A percentile compares a stretch with the other conserved stretches of the same genome.
phyloP scores from a whole-genome alignment of 2,329 filamentous ascomycete genomes.

The Diplodia intermedia region DNA sequence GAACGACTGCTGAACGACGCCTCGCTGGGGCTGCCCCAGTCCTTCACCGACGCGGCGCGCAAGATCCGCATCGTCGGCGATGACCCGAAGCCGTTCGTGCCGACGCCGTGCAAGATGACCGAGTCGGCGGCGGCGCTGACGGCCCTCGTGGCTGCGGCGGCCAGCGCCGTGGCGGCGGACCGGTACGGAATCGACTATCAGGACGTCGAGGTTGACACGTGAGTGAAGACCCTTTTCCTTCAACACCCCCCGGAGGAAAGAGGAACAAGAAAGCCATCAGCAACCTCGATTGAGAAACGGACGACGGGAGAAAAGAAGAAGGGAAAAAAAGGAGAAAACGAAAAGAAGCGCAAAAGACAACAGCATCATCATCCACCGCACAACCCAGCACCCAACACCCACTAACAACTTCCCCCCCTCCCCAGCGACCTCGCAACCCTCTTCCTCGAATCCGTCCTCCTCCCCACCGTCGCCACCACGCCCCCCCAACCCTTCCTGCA shows the following conservation, averaged over 20 bases:
- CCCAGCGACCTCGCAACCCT: constrained; percentile 53
- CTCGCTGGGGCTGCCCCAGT: not conserved
- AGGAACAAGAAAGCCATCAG: not conserved
- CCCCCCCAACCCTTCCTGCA: constrained; percentile 35
- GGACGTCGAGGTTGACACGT: constrained; percentile 57
- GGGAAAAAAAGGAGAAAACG: fast-evolving
- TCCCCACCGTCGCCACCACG: constrained; percentile 45
- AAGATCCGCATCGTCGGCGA: constrained; percentile 27
- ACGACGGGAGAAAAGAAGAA: no score
- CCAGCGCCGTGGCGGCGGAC: constrained; percentile 29
- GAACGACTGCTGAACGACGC: constrained; percentile 10
- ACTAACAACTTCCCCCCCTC: not conserved
- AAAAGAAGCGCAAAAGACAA: not conserved
- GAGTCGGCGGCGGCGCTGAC: constrained; percentile 26
- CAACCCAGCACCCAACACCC: not conserved
- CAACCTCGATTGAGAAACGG: no score
- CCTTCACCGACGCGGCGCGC: constrained; percentile 11
- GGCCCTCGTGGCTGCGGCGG: constrained; percentile 25
- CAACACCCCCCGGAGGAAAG: no score
- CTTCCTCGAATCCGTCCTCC: constrained; percentile 52
- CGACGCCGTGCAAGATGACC: constrained; percentile 32
- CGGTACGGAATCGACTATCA: constrained; percentile 51
- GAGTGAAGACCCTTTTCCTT: constrained; percentile 31
- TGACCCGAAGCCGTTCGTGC: constrained; percentile 28
- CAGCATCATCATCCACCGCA: no score